Base-by-base conservation (phyloP, 2,329 filamentous ascomycete species). In the Penicillium polonicum region DNA sequence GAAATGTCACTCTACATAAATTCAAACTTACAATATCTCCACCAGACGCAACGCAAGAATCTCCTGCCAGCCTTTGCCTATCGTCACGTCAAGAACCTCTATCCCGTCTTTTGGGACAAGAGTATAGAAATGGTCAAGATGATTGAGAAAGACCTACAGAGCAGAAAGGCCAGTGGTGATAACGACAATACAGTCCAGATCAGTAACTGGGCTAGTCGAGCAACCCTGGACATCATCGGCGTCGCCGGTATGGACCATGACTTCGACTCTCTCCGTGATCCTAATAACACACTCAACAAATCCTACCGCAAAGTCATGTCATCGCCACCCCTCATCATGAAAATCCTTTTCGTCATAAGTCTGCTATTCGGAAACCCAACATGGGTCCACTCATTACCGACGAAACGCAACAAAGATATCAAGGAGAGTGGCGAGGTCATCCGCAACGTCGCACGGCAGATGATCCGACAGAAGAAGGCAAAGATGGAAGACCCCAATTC, bases 21-120 rank as follows among this genome's bases (percentile, higher is more conserved):
- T 38, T 17, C 25, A 31, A 27, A 33, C 39, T 56, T 15, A 60
- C 58, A 45, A 59, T 41, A 12, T 8, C 29, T 13, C 7, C 4
- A 10, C 6, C 48, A 79, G 76, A 63, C 61, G 23, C 89, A 92
- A 76, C 83, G 92, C 46, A 92, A 89, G 71, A 86, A 88, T 57
- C 83, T 96, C 19, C 85, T 88, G 77, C 91, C 91, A 0, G 90
- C 91, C 2, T 96, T 96, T 72, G 82, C 86, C n/a, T 95, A 91
- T 69, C 84, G 91, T 23, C 90, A 95, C 67, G 80, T 96, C 71
- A 95, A 94, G 70, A 84, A 93, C 58, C 78, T 96, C 15, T 94
- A 95, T 66, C 88, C 91, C 0, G 77, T 89, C 6, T 96, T 97
- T 74, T 96, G 91, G 91, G 68, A 76, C 21, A 96, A 95, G 75